These are phyloP conservation scores for Boletus subparvulus DNA, from an alignment of 768 basidiomycete species.

Conservation along the genomic window DNA sequence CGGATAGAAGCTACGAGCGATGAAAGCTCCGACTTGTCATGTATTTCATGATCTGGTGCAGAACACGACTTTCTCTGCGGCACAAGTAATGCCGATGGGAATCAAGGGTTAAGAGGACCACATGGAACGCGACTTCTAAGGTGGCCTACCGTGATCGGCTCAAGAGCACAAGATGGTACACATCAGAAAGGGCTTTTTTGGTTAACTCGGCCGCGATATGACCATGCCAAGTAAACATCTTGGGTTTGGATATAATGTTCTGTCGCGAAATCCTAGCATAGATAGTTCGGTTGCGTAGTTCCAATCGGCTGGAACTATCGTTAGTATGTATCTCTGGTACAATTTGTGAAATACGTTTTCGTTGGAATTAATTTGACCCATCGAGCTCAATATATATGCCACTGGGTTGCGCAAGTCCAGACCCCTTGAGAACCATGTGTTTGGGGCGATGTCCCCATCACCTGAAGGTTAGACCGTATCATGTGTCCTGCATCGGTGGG, in stretches of 20 bases:
- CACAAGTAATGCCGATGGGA: conserved; percentile 6
- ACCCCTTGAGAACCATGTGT: not conserved
- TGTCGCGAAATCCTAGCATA: not conserved
- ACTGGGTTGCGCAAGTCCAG: not conserved
- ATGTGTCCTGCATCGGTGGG: not conserved
- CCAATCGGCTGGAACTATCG: not conserved
- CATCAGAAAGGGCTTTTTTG: not conserved
- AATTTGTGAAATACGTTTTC: not conserved
- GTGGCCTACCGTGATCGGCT: not conserved
- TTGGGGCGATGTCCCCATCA: not conserved
- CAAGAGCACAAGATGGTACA: not conserved
- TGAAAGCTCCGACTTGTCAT: not conserved
- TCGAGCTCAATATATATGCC: not conserved
- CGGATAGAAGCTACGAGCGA: not conserved
- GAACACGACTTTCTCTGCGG: not conserved
- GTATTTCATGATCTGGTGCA: not conserved
- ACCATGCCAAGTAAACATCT: not conserved
- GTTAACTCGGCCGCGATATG: not conserved
- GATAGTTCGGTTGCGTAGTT: not conserved
- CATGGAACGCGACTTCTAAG: conserved; percentile 6
- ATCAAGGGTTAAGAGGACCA: not conserved
- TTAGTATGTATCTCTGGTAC: too few species aligned
- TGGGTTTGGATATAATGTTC: not conserved
- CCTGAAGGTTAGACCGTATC: not conserved
- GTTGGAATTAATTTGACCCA: not conserved